Percentiles rank a stretch among this genome's conserved stretches.
These are phyloP conservation scores for Aquilaria agallochum DNA, from an alignment of 441 rosid genomes.

Conservation along the genomic window DNA sequence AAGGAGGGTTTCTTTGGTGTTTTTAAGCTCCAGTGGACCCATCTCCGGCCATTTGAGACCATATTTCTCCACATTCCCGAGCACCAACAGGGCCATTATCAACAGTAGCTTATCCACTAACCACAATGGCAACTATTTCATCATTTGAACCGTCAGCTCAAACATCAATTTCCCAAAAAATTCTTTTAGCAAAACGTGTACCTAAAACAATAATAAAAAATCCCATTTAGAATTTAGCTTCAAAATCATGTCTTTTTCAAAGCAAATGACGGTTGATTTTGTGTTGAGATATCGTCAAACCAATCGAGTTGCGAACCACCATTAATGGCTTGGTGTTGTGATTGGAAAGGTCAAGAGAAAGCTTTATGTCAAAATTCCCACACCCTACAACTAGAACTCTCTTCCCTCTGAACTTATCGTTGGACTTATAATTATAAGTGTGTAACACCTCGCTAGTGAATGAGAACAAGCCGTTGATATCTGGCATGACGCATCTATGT, in stretches of 20 bases:
- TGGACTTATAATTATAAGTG: conserved; percentile 59
- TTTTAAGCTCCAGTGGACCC: conserved; percentile 72
- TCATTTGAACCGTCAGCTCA: conserved; percentile 42
- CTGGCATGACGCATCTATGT: conserved; percentile 36
- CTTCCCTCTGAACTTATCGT: conserved; percentile 46
- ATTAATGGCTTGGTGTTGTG: conserved; percentile 50
- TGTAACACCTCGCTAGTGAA: conserved; percentile 58
- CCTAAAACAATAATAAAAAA: conserved; percentile 28
- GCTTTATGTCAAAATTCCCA: conserved; percentile 80
- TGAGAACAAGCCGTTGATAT: conserved; percentile 47
- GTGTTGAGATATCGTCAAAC: conserved; percentile 7
- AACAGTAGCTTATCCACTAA: conserved; percentile 54
- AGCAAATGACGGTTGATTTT: too few species aligned
- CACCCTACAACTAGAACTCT: conserved; percentile 66
- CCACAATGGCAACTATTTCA: conserved; percentile 69
- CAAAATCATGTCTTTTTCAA: background rate
- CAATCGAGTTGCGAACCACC: conserved; percentile 68
- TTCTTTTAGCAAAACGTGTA: conserved; percentile 74
- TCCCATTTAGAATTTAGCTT: conserved; percentile 9
- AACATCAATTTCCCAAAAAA: conserved; percentile 53
- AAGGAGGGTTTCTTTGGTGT: conserved; percentile 64
- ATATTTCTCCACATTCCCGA: conserved; percentile 41
- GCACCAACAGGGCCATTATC: conserved; percentile 44
- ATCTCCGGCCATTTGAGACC: conserved; percentile 53
- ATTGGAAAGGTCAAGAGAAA: conserved; percentile 67